Evolutionary conservation across 768 basidiomycete genomes (phyloP), one percentile per base, ranked within the genome.

Genomic region (Leccinellum albellum): DNA sequence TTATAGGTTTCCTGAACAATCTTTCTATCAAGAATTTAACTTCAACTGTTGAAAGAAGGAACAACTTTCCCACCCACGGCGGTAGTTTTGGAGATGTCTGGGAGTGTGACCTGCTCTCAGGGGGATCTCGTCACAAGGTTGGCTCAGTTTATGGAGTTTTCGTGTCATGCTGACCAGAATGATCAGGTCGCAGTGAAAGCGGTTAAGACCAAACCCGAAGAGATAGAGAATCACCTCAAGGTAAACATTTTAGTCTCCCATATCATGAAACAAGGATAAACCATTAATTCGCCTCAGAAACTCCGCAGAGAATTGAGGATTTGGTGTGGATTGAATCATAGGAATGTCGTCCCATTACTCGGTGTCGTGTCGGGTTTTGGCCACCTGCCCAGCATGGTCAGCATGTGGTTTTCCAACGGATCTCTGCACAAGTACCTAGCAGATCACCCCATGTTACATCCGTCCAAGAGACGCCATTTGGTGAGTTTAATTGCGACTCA

Each of bases 291-390:
- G 12, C 32, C 52, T 10, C 51, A 67, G 66, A 64, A 54, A 49
- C 59, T 74, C 21, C 65, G 61, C 21, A 69, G 73, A 24, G 73
- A 74, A 52, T 21, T 69, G 28, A 64, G 7, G 49, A 26, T 69
- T 4, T 66, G 66, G 67, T 53, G 1, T 9, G 21, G 20, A 17
- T 29, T 67, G 32, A 40, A 21, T 20, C 64, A 67, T 45, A 47
- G 0, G 33, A 74, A 76, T 51, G 52, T 75, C 7, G 59, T 75
- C 21, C 70, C 70, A 6, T 51, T 76, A 1, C 64, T 65, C 20
- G 74, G 74, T 7, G 59, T 64, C 4, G 61, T 68, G 17, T 57
- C 54, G n/a, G 65, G 55, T 23, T 76, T 72, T 32, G 73, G 75
- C 29, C 66, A 61, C 6, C 59, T 62, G 32, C 55, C 58, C 13